Base-by-base conservation (phyloP, 164 flowering plant species). In the Vitis vinifera region DNA sequence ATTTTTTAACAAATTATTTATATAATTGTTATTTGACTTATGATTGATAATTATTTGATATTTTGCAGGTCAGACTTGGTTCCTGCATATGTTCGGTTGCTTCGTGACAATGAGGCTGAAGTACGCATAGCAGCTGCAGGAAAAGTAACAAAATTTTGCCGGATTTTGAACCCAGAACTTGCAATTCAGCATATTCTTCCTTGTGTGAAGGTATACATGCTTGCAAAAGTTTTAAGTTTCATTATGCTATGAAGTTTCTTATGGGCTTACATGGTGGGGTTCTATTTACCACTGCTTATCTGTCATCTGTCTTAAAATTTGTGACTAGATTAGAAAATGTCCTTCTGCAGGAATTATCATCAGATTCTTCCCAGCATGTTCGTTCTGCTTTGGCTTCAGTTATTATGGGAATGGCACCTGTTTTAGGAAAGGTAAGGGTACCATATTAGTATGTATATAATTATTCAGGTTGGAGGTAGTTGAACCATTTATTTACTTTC, bases 401-500 rank as follows among this genome's bases (percentile, higher is more conserved):
- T 62, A 92, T 94, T 72, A 94, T 92, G 97, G 98, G 98, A 74
- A 94, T 94, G 98, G 98, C 98, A 30, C 97, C 98, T 53, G 86
- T 94, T 61, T 78, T 94, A 60, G 98, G 97, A 68, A 94, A 94
- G 97, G 98, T 91, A 77, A 67, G 74, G 55, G 57, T 57, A 9
- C 4, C 30, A 15, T 31, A 13, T 62, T 1, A 5, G 11, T 19
- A 17, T 6, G 7, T 3, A 37, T 37, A 6, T 37, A 37, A 37
- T 37, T 37, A 23, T 23, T 23, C 27, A 23, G 27, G 27, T 23
- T 23, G 27, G 27, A 23, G 27, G 27, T 37, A 37, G 44, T 37
- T 4, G 4, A 37, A 37, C 44, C 44, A 37, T 37, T 23, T 37
- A 37, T 37, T 37, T 37, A 37, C 6, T 37, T 37, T 37, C 44